These are phyloP conservation scores for Medicago truncatula DNA, from an alignment of 306 rosid genomes.

Conservation along the genomic window DNA sequence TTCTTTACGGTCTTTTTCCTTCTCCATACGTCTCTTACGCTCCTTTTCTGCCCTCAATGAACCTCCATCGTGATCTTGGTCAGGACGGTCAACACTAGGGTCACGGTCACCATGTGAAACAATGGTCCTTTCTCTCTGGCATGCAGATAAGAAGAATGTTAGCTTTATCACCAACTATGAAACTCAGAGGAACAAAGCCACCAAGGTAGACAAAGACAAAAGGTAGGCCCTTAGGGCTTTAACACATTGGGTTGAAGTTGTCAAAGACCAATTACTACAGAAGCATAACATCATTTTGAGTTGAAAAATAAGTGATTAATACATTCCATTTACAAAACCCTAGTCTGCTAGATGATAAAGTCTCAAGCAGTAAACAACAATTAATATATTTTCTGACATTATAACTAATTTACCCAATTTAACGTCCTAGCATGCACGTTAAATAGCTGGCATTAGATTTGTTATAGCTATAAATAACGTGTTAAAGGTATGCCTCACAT, in stretches of 20 bases:
- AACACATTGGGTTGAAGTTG: conserved; percentile 15
- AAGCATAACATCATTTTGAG: conserved; percentile 32
- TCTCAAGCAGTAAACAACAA: conserved; percentile 21
- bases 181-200: conserved; percentile 30
- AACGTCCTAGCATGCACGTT: conserved; percentile 35
- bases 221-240: conserved; percentile 19
- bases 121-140: conserved; percentile 77
- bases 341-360: conserved; percentile 29
- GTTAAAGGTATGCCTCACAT: not conserved
- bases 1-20: conserved; percentile 83
- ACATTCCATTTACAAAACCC: conserved; percentile 39
- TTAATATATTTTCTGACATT: conserved; percentile 3
- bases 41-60: conserved; percentile 78
- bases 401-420: conserved; percentile 38
- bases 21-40: conserved; percentile 80
- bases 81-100: conserved; percentile 89
- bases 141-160: conserved; percentile 42
- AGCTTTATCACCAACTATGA: conserved; percentile 44
- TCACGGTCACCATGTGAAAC: conserved; percentile 78
- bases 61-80: conserved; percentile 72
- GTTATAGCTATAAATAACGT: conserved; percentile 15
- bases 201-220: not conserved
- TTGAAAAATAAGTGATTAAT: conserved; percentile 17
- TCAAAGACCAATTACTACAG: not conserved
- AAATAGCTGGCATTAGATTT: conserved; percentile 21